phyloP scores from a whole-genome alignment of 768 basidiomycete genomes.

The Rhizopogon vesiculosus region DNA sequence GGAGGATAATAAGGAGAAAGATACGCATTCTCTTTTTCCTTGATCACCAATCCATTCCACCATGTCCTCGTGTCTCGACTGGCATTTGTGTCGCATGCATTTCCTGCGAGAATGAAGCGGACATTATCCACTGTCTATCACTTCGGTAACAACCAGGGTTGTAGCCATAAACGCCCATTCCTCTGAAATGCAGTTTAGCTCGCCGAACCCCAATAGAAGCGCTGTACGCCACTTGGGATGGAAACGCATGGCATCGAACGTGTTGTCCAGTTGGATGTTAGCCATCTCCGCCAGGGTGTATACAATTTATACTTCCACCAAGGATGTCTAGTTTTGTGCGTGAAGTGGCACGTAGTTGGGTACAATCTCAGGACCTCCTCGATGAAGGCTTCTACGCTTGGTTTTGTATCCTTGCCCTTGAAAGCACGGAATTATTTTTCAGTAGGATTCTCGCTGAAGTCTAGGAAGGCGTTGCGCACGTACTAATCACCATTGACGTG shows the following conservation, averaged over 20 bases:
- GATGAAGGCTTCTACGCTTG: conserved; percentile 21
- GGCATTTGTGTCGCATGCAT: background rate
- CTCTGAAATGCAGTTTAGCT: conserved; percentile 34
- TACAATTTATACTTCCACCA: conserved; percentile 13
- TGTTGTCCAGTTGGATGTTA: conserved; percentile 27
- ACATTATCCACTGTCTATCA: conserved; percentile 32
- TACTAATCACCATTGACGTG: conserved; percentile 21
- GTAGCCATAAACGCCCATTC: conserved; percentile 50
- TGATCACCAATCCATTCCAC: conserved; percentile 40
- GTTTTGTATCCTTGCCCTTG: conserved; percentile 5
- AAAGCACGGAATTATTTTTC: conserved; percentile 15
- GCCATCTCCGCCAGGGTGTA: conserved; percentile 14
- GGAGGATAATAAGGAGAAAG: background rate
- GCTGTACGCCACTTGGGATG: conserved; percentile 22
- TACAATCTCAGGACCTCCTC: conserved; percentile 25
- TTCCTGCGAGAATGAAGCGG: conserved; percentile 16
- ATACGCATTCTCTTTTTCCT: background rate
- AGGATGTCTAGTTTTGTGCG: background rate
- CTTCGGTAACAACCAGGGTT: conserved; percentile 39
- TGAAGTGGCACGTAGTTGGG: conserved; percentile 17
- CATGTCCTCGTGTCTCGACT: conserved; percentile 30
- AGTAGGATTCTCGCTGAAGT: conserved; percentile 28
- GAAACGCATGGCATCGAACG: conserved; percentile 41
- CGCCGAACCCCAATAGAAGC: conserved; percentile 42
- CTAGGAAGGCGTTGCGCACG: conserved; percentile 26